phyloP scores from a whole-genome alignment of 1,284 basidiomycete species.

The Marasmius sp. region DNA sequence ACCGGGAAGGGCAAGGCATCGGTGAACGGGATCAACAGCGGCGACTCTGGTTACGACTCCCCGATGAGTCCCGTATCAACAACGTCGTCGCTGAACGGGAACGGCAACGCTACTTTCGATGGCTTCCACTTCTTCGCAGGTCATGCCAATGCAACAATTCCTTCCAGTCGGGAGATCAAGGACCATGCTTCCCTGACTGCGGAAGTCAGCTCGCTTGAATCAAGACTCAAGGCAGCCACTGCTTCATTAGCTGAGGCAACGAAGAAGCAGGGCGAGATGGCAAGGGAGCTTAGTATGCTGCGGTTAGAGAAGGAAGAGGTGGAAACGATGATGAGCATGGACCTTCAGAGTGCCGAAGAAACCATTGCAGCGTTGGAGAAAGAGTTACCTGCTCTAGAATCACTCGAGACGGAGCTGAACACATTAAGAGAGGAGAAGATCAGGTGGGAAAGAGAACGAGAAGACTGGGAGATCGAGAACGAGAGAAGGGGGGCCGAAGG shows the following conservation, averaged over 20 bases:
- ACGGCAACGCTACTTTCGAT: constrained; percentile 57
- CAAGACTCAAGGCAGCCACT: constrained; percentile 59
- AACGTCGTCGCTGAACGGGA: constrained; percentile 45
- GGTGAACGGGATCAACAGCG: constrained; percentile 21
- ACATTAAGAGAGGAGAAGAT: constrained; percentile 48
- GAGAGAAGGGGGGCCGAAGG: constrained; percentile 23
- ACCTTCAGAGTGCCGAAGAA: constrained; percentile 65
- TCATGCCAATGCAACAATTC: constrained; percentile 55
- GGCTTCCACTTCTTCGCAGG: constrained; percentile 83
- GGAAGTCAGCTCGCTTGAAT: constrained; percentile 51
- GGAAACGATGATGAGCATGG: constrained; percentile 60
- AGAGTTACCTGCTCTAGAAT: constrained; percentile 59
- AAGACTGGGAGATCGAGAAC: constrained; percentile 39
- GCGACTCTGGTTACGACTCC: constrained; percentile 53
- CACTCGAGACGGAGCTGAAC: constrained; percentile 49
- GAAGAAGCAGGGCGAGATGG: constrained; percentile 59
- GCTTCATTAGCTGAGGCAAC: constrained; percentile 55
- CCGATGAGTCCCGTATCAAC: constrained; percentile 55
- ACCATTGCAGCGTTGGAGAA: constrained; percentile 58
- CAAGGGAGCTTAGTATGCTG: constrained; percentile 58
- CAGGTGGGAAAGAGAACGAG: constrained; percentile 55
- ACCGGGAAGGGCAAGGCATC: constrained; percentile 21
- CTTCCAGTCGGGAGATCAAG: constrained; percentile 22
- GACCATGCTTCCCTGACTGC: constrained; percentile 26
- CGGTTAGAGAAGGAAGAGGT: constrained; percentile 64